A percentile compares a stretch with the other conserved stretches of the same genome.
These are phyloP conservation scores for Fusarium succisae DNA, from an alignment of 2,329 filamentous ascomycete genomes.

Conservation along the genomic window DNA sequence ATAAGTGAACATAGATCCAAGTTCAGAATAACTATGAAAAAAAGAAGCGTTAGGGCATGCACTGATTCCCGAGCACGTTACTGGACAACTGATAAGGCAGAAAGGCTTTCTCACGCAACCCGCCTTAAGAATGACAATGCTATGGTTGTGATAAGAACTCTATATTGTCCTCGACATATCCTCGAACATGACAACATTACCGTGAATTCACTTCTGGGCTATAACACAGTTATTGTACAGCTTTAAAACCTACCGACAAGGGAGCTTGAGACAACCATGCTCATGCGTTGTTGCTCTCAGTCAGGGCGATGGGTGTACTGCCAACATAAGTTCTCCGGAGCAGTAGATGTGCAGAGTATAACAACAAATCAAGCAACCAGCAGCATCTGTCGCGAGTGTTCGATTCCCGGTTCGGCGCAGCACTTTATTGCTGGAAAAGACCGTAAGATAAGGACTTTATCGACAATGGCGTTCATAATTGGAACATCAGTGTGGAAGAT, in stretches of 20 bases:
- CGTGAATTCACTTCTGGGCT: not conserved
- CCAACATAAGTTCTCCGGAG: too few species aligned
- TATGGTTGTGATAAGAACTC: not conserved
- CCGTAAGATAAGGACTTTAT: rapidly evolving
- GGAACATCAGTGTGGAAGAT: rapidly evolving
- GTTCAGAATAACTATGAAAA: too few species aligned
- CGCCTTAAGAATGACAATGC: too few species aligned
- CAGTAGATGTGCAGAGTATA: too few species aligned
- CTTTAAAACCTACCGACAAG: rapidly evolving
- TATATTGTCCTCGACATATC: rapidly evolving
- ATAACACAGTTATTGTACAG: not conserved
- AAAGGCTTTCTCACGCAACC: not conserved
- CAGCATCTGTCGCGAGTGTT: too few species aligned
- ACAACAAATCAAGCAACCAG: not conserved
- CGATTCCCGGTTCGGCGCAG: rapidly evolving
- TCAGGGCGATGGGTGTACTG: too few species aligned
- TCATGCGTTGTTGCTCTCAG: too few species aligned
- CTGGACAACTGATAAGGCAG: not conserved
- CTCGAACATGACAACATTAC: not conserved
- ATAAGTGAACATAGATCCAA: rapidly evolving
- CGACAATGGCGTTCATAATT: not conserved
- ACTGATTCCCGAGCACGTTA: not conserved
- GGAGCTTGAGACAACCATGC: not conserved
- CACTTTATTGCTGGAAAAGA: too few species aligned
- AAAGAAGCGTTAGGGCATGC: rapidly evolving